Percentiles rank a stretch among this genome's conserved stretches.
These are phyloP conservation scores for Pseudogymnoascus sp. DNA, from an alignment of 2,329 filamentous ascomycete genomes.

Conservation along the genomic window DNA sequence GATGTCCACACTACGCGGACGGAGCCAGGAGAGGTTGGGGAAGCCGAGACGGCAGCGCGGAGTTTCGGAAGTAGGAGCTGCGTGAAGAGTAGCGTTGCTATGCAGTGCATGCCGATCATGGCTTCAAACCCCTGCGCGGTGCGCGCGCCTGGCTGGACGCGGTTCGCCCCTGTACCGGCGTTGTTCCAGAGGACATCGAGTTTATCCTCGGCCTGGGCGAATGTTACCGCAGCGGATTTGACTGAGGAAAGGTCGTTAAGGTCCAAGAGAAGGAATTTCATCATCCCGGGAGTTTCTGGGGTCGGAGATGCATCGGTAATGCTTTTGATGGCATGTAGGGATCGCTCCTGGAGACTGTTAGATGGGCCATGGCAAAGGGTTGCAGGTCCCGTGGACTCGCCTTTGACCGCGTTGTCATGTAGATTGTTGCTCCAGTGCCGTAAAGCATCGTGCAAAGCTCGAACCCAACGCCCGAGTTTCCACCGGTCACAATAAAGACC, in stretches of 20 bases:
- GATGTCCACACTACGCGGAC: conserved; percentile 19
- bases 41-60: not conserved
- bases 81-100: conserved; percentile 17
- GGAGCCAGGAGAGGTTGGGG: not conserved
- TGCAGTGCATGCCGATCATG: conserved; percentile 14
- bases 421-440: conserved; percentile 40
- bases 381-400: not conserved
- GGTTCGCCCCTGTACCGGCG: conserved; percentile 17
- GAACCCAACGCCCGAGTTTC: conserved; percentile 33
- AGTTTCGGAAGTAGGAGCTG: conserved; percentile 35
- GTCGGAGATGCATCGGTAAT: conserved; percentile 29
- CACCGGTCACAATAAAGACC: conserved; percentile 36
- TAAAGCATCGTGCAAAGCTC: conserved; percentile 44
- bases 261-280: conserved; percentile 35
- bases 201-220: conserved; percentile 16
- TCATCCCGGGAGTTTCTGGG: conserved; percentile 25
- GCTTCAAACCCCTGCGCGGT: conserved; percentile 14
- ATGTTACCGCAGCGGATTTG: conserved; percentile 19
- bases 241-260: conserved; percentile 21
- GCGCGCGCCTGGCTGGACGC: not conserved
- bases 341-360: conserved; percentile 24
- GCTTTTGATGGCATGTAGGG: conserved; percentile 31
- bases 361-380: not conserved
- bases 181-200: conserved; percentile 24
- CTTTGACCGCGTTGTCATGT: conserved; percentile 37